phyloP scores from a whole-genome alignment of 139 green algal genomes.

The Tetradesmus lagerheimii region DNA sequence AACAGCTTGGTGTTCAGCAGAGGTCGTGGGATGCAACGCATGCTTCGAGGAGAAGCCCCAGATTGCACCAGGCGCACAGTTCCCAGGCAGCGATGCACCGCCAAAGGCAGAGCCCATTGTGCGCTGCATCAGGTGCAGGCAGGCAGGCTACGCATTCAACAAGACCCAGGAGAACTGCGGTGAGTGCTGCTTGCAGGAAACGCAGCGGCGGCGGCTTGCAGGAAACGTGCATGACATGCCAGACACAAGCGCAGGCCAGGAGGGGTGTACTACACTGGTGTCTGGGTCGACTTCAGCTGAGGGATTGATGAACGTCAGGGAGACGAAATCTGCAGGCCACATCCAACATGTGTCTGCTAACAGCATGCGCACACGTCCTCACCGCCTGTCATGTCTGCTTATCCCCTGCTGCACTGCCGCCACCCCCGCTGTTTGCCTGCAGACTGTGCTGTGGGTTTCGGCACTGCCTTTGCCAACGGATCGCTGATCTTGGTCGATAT shows the following conservation, averaged over 20 bases:
- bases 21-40: background rate
- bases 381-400: background rate
- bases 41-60: background rate
- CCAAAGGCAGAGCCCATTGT: background rate
- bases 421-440: background rate
- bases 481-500: background rate
- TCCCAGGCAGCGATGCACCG: background rate
- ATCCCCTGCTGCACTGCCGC: background rate
- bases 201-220: background rate
- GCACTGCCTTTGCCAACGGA: slow-evolving; percentile 30
- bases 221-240: too few species aligned
- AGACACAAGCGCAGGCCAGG: too few species aligned
- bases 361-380: too few species aligned
- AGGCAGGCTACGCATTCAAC: background rate
- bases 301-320: too few species aligned
- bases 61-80: slow-evolving; percentile 4
- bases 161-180: slow-evolving; percentile 27
- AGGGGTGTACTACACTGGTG: too few species aligned
- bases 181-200: background rate
- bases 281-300: too few species aligned
- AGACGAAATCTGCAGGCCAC: too few species aligned
- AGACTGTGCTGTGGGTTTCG: slow-evolving; percentile 1
- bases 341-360: too few species aligned
- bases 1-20: slow-evolving; percentile 12
- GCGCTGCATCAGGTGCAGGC: slow-evolving; percentile 4